These are phyloP conservation scores for Monosporozyma siamensis DNA, from an alignment of 805 yeast species.

Conservation along the genomic window DNA sequence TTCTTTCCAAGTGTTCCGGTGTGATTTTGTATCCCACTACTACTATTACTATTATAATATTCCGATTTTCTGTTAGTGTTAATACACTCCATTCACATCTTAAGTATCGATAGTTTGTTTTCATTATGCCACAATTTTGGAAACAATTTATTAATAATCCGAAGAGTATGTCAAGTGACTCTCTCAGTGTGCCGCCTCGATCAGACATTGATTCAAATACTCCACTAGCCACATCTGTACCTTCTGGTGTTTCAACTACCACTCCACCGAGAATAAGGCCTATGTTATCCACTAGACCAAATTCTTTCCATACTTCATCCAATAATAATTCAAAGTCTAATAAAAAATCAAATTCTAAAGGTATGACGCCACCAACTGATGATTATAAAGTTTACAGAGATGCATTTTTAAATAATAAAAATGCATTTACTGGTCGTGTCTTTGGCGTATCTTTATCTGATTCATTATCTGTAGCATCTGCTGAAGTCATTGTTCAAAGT, in stretches of 20 bases:
- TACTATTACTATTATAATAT: no score
- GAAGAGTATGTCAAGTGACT: slow-evolving; percentile 27
- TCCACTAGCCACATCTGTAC: not conserved
- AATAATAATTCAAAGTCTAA: not conserved
- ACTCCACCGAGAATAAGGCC: slow-evolving; percentile 5
- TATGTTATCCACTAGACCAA: slow-evolving; percentile 7
- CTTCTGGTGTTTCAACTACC: not conserved
- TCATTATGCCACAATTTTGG: slow-evolving; percentile 22
- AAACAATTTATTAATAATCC: slow-evolving; percentile 26
- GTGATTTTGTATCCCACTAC: no score
- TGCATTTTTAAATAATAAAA: slow-evolving; percentile 29
- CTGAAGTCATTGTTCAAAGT: slow-evolving; percentile 55
- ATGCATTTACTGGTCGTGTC: slow-evolving; percentile 39
- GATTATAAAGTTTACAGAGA: slow-evolving; percentile 32
- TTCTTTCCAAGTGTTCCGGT: no score
- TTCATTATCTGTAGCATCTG: slow-evolving; percentile 54
- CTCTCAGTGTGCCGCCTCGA: slow-evolving; percentile 8
- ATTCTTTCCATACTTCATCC: slow-evolving; percentile 8
- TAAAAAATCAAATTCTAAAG: not conserved
- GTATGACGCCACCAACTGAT: slow-evolving; percentile 1
- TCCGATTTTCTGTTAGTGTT: no score
- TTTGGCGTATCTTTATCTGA: slow-evolving; percentile 73
- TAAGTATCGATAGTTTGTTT: no score
- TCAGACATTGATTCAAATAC: not conserved
- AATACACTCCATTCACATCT: no score